Base-by-base conservation (phyloP, 2,329 filamentous ascomycete genomes). In the Tolypocladium capitatum region DNA sequence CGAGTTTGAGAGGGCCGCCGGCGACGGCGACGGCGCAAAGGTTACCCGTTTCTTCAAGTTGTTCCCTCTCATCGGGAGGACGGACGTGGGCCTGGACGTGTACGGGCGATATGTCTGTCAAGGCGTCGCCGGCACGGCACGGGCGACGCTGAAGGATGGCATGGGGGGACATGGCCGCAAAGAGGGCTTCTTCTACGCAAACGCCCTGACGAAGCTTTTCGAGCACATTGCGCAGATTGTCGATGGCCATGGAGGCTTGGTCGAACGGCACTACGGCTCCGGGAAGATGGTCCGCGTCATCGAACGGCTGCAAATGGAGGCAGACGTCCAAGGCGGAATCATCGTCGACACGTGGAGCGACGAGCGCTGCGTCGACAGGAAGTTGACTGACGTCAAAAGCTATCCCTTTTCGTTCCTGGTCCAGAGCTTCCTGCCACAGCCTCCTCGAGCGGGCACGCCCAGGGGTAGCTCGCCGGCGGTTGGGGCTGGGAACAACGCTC, bases 31-130 rank as follows among this genome's bases (percentile, higher is more conserved):
- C 58, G 89, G 87, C 4, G 78, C 86, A 24, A 88, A 86, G 62
- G 87, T 98, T 46, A 96, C 92, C 1, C 75, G 92, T 38, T 98
- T 98, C 71, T 98, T 98, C 71, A 98, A 98, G 70, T 72, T 98
- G 34, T 98, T 98, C 58, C 92, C 92, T 16, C 71, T 98, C 33
- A 96, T 98, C 60, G 90, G 86, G 14, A 78, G 90, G 51, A 83
- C 87, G 3, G 86, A 94, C 48, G 86, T 91, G 8, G 92, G 92
- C 1, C 66, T 98, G 48, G 91, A 98, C 65, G 87, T 95, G 3
- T 98, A 98, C 63, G 92, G 92, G 1, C 80, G 84, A 55, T 98
- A 97, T 63, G 91, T 98, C 30, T 98, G 92, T 60, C 87, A 94
- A 63, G 92, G 92, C 16, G 91, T 98, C 34, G 89, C 91, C 7